Percentiles rank a stretch among this genome's conserved stretches.
phyloP scores from a whole-genome alignment of 495 filamentous ascomycete genomes.

The Neurospora sp. region DNA sequence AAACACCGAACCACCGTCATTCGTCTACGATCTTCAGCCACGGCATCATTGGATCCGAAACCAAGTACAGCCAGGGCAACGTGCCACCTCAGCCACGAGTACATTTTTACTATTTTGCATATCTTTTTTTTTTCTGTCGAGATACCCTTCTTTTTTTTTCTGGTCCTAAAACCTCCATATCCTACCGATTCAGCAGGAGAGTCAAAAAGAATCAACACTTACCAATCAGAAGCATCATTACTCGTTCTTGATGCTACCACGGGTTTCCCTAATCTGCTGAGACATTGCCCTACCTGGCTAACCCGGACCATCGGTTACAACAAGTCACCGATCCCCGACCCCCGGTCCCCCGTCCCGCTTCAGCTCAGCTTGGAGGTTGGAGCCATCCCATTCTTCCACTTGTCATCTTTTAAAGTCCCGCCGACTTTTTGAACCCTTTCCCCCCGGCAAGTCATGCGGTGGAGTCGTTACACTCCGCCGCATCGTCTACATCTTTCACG shows the following conservation, averaged over 20 bases:
- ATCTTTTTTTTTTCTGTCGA: not conserved
- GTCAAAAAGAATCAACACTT: not conserved
- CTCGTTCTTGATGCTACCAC: not conserved
- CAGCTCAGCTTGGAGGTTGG: not conserved
- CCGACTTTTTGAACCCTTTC: not conserved
- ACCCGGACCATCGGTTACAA: not conserved
- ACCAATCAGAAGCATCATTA: not conserved
- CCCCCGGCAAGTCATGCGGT: conserved; percentile 23
- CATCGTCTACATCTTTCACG: conserved; percentile 21
- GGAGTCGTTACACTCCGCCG: conserved; percentile 27
- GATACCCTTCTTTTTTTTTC: not conserved
- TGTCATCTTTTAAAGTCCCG: not conserved
- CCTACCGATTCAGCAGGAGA: not conserved
- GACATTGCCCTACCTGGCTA: not conserved
- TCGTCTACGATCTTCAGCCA: not conserved
- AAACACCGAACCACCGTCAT: not conserved
- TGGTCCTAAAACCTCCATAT: not conserved
- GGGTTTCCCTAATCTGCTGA: not conserved
- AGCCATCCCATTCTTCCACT: not conserved
- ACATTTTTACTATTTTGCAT: not conserved
- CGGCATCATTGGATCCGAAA: not conserved
- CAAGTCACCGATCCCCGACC: not conserved
- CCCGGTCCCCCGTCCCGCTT: not conserved
- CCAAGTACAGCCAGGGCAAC: not conserved
- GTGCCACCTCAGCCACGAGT: not conserved